Conservation (phyloP, 2,329 filamentous ascomycete species). For the Geoglossum cookeanum region DNA sequence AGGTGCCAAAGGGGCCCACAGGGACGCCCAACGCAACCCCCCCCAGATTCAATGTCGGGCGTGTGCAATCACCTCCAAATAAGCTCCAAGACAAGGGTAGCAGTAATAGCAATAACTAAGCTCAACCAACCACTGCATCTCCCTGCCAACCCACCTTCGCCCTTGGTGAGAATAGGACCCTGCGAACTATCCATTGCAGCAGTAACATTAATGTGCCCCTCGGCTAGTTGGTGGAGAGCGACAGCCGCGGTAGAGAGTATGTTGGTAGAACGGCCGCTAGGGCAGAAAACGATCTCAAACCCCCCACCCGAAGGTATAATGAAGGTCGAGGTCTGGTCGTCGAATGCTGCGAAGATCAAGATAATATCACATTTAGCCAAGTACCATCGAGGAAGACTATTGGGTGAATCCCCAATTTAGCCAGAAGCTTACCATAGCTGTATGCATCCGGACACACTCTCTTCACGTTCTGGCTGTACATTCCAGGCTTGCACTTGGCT, state of each 20-base stretch:
- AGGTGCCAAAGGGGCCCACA: too few species aligned
- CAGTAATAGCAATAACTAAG: background rate
- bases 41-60: too few species aligned
- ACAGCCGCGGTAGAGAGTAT: conserved; percentile 20
- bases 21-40: too few species aligned
- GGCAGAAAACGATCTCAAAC: conserved; percentile 65
- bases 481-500: conserved; percentile 42
- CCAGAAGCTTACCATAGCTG: conserved; percentile 50
- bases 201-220: background rate
- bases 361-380: background rate
- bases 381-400: background rate
- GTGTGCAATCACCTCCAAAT: background rate
- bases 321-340: conserved; percentile 37
- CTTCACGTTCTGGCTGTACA: conserved; percentile 54
- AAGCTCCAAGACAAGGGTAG: background rate
- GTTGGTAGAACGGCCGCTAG: conserved; percentile 32
- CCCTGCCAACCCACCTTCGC: background rate
- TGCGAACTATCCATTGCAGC: background rate
- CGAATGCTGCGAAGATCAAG: conserved; percentile 24
- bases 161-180: background rate
- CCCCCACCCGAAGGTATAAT: conserved; percentile 46
- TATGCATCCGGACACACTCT: conserved; percentile 68
- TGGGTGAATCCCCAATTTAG: conserved; percentile 10
- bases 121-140: background rate
- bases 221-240: background rate